A percentile compares a stretch with the other conserved stretches of the same genome.
Conservation (phyloP, 345 rosid genomes). For the Iberis pinnata region DNA sequence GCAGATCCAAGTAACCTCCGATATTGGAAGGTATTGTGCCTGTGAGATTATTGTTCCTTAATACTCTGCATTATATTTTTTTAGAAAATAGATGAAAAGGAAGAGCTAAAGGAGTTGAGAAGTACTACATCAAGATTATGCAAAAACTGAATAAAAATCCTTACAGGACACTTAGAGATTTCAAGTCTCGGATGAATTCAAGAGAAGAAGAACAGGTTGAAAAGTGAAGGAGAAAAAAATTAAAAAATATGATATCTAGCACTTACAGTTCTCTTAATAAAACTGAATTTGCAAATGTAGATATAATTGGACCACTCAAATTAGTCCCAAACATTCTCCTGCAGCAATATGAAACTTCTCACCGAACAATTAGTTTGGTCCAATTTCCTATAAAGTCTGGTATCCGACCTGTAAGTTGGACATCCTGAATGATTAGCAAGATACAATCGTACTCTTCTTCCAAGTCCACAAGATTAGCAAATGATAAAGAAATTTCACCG, state of each 20-base stretch:
- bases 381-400: slow-evolving; percentile 68
- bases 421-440: slow-evolving; percentile 28
- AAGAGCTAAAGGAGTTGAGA: slow-evolving; percentile 10
- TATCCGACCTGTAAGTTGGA: slow-evolving; percentile 49
- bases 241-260: background rate
- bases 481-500: slow-evolving; percentile 49
- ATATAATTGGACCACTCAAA: slow-evolving; percentile 60
- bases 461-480: slow-evolving; percentile 36
- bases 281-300: slow-evolving; percentile 42
- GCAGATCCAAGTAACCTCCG: slow-evolving; percentile 29
- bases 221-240: slow-evolving; percentile 1
- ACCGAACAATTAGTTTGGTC: slow-evolving; percentile 46
- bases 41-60: slow-evolving; percentile 36
- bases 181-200: slow-evolving; percentile 40
- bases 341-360: slow-evolving; percentile 25
- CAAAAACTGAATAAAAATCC: slow-evolving; percentile 13
- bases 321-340: slow-evolving; percentile 66
- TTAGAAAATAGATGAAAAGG: background rate
- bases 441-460: slow-evolving; percentile 37
- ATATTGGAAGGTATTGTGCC: slow-evolving; percentile 39
- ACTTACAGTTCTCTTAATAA: slow-evolving; percentile 54
- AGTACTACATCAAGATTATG: slow-evolving; percentile 7
- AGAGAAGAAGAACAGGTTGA: slow-evolving; percentile 35
- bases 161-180: slow-evolving; percentile 42
- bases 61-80: slow-evolving; percentile 24